Evolutionary conservation across 164 flowering plant species (phyloP), one percentile per base, ranked within the genome.

Genomic region (Magnolia officinalis): DNA sequence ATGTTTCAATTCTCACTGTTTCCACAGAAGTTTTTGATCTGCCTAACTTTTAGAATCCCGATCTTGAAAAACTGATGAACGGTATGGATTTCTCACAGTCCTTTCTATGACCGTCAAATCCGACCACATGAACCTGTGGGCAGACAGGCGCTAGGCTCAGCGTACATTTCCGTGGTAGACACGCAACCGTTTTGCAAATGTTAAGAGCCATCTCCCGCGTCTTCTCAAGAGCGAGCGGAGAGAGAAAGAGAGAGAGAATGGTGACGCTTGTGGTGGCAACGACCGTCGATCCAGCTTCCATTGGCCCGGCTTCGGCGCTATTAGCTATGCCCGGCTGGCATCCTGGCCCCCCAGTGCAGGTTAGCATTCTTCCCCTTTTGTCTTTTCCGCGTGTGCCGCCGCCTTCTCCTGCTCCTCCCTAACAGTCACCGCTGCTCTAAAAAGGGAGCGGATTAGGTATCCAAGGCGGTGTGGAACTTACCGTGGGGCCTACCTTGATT

Each of bases 261-360:
- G 97, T 90, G 85, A 86, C 85, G 20, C 84, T 95, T 21, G 76
- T 95, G 50, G 94, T 95, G 74, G 89, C 98, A 8, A 91, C 98
- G n/a, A 88, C 90, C 37, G 45, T 65, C 16, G 97, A 93, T 69
- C 91, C 97, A 4, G 98, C 97, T 63, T 95, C 98, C 55, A 84
- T 90, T 31, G 90, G 90, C 80, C 96, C 98, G 0, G 97, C 98
- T 23, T 82, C 86, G 4, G 87, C 90, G 9, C 91, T 95, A 70
- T 72, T 93, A 5, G 79, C 95, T 81, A 91, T 92, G 96, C 92
- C 97, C 70, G 92, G 89, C 19, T 95, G 97, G 98, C 79, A 78
- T 5, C 90, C 92, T 14, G 91, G 96, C 50, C 97, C 95, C 14
- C 78, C 78, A 63, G 31, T 89, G 24, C 86, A 87, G 90, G 91